Evolutionary conservation across 257 asterid species (phyloP).

Genomic region (Striga asiatica): DNA sequence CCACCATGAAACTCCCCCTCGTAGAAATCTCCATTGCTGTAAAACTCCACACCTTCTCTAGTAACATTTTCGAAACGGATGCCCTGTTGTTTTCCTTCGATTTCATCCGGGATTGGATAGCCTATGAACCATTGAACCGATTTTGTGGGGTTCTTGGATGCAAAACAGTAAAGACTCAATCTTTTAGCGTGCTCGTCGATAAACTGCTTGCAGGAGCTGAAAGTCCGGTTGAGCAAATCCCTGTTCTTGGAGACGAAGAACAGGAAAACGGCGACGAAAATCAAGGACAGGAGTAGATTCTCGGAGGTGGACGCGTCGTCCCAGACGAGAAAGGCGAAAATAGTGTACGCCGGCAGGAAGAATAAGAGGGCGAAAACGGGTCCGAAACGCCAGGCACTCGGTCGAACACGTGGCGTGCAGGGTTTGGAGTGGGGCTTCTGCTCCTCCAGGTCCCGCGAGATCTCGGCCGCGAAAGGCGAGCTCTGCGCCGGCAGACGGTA

Average conservation of each 20-base stretch:
- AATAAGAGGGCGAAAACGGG: constrained; percentile 32
- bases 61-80: constrained; percentile 6
- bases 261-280: constrained; percentile 46
- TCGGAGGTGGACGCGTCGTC: constrained; percentile 49
- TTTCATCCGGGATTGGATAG: constrained; percentile 21
- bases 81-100: constrained; percentile 4
- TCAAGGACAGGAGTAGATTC: constrained; percentile 46
- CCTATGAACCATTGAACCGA: constrained; percentile 85
- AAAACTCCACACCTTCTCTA: constrained; percentile 72
- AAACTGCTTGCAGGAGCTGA: constrained; percentile 25
- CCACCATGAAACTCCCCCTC: constrained; percentile 94
- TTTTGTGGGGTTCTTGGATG: constrained; percentile 27
- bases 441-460: constrained; percentile 55
- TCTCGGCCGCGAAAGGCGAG: constrained; percentile 54
- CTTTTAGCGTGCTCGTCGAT: constrained; percentile 22
- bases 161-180: constrained; percentile 25
- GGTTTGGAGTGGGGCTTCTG: constrained; percentile 70
- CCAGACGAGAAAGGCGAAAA: constrained; percentile 36
- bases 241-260: constrained; percentile 40
- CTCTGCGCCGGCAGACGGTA: constrained; percentile 60
- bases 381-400: constrained; percentile 20
- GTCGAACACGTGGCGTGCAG: constrained; percentile 25
- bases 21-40: constrained; percentile 75
- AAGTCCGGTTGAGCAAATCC: constrained; percentile 21
- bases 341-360: constrained; percentile 33